Percentiles rank a stretch among this genome's conserved stretches.
phyloP scores from a whole-genome alignment of 768 basidiomycete genomes.

The Multifurca ochricompacta region DNA sequence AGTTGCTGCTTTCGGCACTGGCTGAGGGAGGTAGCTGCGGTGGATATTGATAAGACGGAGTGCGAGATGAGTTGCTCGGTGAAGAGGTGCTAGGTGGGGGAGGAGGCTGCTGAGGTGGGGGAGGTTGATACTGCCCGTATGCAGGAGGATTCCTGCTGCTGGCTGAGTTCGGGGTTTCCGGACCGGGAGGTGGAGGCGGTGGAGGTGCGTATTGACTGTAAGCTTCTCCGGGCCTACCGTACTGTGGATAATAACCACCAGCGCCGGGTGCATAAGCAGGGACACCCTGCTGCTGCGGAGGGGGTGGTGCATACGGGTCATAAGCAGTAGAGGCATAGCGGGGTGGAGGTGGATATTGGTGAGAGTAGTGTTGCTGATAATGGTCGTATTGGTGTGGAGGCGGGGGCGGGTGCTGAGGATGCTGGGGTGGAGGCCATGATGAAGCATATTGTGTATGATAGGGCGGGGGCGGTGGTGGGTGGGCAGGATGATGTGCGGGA shows the following conservation, averaged over 20 bases:
- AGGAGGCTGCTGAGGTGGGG: constrained; percentile 13
- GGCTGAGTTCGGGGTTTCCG: constrained; percentile 5
- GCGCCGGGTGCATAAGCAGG: constrained; percentile 2
- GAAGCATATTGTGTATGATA: constrained; percentile 13
- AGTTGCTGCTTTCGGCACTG: constrained; percentile 1
- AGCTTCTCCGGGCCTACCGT: constrained; percentile 11
- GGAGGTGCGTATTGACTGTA: constrained; percentile 12
- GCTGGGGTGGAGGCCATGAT: constrained; percentile 12
- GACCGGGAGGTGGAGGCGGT: constrained; percentile 7
- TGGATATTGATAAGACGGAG: constrained; percentile 10
- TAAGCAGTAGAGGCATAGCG: constrained; percentile 12
- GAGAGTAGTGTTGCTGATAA: constrained; percentile 12
- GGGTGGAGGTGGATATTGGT: constrained; percentile 14
- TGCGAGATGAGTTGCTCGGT: constrained; percentile 10
- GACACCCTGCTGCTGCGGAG: constrained; percentile 17
- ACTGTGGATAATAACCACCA: constrained; percentile 8
- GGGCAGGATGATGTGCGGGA: constrained; percentile 14
- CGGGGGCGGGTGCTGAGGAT: constrained; percentile 13
- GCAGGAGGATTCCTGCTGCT: constrained; percentile 1
- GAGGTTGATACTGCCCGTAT: constrained; percentile 15
- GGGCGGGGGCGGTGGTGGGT: constrained; percentile 13
- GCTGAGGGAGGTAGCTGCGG: constrained; percentile 10
- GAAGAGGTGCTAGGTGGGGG: constrained; percentile 15
- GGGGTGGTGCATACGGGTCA: constrained; percentile 16
- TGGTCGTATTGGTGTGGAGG: constrained; percentile 15